These are phyloP conservation scores for Trametes gibbosa DNA, from an alignment of 768 basidiomycete species.

Conservation along the genomic window DNA sequence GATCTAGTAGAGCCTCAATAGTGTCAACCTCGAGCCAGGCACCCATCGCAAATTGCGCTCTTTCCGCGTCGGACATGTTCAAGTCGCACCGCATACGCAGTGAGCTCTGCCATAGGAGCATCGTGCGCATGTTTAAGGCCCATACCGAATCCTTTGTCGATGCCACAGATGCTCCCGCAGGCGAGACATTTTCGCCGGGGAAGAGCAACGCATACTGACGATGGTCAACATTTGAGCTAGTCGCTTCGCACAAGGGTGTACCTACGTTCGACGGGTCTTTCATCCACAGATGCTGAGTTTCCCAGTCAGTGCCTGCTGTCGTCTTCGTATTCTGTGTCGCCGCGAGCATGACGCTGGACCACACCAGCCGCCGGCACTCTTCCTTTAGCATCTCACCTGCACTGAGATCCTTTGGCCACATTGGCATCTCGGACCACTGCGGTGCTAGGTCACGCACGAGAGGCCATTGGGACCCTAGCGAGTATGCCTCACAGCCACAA, in stretches of 20 bases:
- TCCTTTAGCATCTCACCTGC: slow-evolving; percentile 64
- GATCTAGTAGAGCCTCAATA: slow-evolving; percentile 59
- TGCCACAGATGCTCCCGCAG: slow-evolving; percentile 20
- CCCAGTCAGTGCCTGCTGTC: slow-evolving; percentile 37
- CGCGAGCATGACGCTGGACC: slow-evolving; percentile 62
- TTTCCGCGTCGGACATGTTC: slow-evolving; percentile 43
- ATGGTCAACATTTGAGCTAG: background rate
- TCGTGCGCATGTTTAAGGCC: slow-evolving; percentile 67
- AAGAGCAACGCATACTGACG: slow-evolving; percentile 65
- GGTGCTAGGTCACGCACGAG: slow-evolving; percentile 51
- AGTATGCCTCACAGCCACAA: slow-evolving; percentile 32
- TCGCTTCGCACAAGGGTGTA: background rate
- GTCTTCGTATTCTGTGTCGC: slow-evolving; percentile 64
- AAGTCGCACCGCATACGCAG: slow-evolving; percentile 53
- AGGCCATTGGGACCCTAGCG: slow-evolving; percentile 50
- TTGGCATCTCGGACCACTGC: slow-evolving; percentile 60
- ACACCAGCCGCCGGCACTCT: slow-evolving; percentile 66
- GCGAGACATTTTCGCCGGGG: slow-evolving; percentile 57
- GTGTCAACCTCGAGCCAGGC: slow-evolving; percentile 71
- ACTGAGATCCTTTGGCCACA: slow-evolving; percentile 47
- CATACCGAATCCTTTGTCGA: slow-evolving; percentile 71
- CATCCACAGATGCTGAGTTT: slow-evolving; percentile 1
- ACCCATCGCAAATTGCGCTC: slow-evolving; percentile 59
- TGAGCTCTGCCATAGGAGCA: slow-evolving; percentile 75
- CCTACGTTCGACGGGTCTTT: slow-evolving; percentile 4